Percentiles rank a stretch among this genome's conserved stretches.
These are phyloP conservation scores for Boehmeria nivea DNA, from an alignment of 306 rosid species.

Conservation along the genomic window DNA sequence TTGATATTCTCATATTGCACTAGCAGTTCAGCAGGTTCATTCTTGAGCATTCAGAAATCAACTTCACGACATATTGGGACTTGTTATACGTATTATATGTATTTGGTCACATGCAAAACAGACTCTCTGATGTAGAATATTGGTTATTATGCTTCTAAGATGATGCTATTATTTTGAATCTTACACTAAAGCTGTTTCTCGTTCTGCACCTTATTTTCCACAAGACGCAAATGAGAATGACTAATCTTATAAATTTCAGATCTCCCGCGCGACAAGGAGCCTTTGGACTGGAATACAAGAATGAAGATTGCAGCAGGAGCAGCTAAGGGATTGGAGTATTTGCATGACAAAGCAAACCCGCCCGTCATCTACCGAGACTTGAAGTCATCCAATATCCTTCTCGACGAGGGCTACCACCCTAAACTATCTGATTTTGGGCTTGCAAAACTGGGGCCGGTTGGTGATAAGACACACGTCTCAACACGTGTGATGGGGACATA, in stretches of 20 bases:
- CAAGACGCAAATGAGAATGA: background rate
- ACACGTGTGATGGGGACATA: conserved; percentile 79
- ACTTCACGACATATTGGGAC: too few relatives aligned
- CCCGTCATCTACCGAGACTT: conserved; percentile 78
- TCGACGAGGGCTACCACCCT: conserved; percentile 62
- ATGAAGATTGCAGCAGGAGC: conserved; percentile 83
- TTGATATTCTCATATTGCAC: too few relatives aligned
- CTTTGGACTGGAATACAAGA: conserved; percentile 87
- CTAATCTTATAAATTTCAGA: conserved; percentile 38
- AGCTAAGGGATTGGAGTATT: conserved; percentile 81
- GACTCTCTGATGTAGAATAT: too few relatives aligned
- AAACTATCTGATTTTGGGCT: conserved; percentile 83
- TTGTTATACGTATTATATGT: too few relatives aligned
- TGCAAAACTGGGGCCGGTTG: conserved; percentile 73
- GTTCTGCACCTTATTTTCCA: conserved; percentile 5
- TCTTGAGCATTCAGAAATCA: too few relatives aligned
- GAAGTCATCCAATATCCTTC: conserved; percentile 75
- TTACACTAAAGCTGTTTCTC: background rate
- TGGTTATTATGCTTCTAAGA: background rate
- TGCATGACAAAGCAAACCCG: conserved; percentile 64
- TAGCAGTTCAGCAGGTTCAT: too few relatives aligned
- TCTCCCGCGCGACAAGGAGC: conserved; percentile 48
- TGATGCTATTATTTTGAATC: background rate
- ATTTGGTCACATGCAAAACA: too few relatives aligned
- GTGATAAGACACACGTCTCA: conserved; percentile 75